phyloP scores from a whole-genome alignment of 2,329 filamentous ascomycete species.

The Diplodia corticola region DNA sequence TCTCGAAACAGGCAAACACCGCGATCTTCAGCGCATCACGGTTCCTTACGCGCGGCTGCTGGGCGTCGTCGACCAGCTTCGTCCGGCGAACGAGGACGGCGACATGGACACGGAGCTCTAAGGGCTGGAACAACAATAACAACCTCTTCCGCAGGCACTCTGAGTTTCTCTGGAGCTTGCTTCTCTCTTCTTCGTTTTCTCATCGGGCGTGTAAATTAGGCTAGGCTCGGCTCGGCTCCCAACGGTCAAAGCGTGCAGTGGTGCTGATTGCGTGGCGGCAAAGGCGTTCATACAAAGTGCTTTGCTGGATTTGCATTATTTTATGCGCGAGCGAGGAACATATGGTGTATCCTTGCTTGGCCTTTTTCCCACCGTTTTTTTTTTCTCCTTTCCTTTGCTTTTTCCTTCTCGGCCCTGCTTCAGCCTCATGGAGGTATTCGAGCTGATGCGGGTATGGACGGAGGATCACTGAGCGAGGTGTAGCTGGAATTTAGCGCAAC shows the following conservation, averaged over 20 bases:
- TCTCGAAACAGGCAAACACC: slow-evolving; percentile 74
- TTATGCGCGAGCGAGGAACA: not conserved
- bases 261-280: not conserved
- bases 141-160: not conserved
- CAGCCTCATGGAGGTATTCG: not conserved
- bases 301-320: not conserved
- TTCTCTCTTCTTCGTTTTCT: not conserved
- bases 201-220: not conserved
- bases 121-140: not conserved
- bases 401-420: not conserved
- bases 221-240: not conserved
- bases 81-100: not conserved
- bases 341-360: not conserved
- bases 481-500: not conserved
- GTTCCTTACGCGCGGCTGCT: slow-evolving; percentile 81
- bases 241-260: not conserved
- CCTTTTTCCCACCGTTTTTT: not conserved
- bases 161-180: not conserved
- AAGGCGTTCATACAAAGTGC: not conserved
- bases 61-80: slow-evolving; percentile 28
- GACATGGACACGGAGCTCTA: slow-evolving; percentile 20
- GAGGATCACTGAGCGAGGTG: not conserved
- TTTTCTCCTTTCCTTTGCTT: not conserved
- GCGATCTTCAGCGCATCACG: slow-evolving; percentile 90
- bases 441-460: not conserved